phyloP scores from a whole-genome alignment of 768 basidiomycete species.

The Pleurotus giganteus region DNA sequence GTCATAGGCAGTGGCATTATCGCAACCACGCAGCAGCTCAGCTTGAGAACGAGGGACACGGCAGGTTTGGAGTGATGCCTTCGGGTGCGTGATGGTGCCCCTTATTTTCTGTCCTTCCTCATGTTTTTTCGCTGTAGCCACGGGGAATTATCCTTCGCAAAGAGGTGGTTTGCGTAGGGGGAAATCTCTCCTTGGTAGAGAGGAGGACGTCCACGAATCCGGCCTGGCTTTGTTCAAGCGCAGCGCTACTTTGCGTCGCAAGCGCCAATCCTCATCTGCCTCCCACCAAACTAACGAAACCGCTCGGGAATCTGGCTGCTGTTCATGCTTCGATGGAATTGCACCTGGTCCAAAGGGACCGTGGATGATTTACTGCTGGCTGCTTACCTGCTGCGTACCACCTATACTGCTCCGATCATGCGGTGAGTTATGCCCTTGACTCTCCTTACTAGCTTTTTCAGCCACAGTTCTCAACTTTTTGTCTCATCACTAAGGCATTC shows the following conservation, averaged over 20 bases:
- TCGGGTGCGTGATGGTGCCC: slow-evolving; percentile 60
- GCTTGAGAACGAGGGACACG: slow-evolving; percentile 65
- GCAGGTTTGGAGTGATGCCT: slow-evolving; percentile 68
- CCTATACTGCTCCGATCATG: slow-evolving; percentile 70
- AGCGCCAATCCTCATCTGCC: slow-evolving; percentile 47
- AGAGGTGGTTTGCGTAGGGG: slow-evolving; percentile 69
- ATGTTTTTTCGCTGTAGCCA: slow-evolving; percentile 40
- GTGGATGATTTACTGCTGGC: slow-evolving; percentile 94
- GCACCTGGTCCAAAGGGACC: slow-evolving; percentile 87
- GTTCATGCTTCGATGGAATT: slow-evolving; percentile 50
- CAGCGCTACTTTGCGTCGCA: slow-evolving; percentile 75
- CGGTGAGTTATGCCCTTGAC: slow-evolving; percentile 48
- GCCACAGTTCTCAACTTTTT: not conserved
- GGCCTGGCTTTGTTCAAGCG: slow-evolving; percentile 92
- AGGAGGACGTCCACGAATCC: slow-evolving; percentile 89
- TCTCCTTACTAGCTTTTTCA: not conserved
- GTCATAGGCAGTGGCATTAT: slow-evolving; percentile 94
- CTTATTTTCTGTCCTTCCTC: slow-evolving; percentile 14
- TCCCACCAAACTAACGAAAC: slow-evolving; percentile 33
- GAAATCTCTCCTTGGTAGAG: slow-evolving; percentile 84
- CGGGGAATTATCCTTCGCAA: slow-evolving; percentile 71
- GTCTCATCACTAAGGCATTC: slow-evolving; percentile 56
- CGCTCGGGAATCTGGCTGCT: slow-evolving; percentile 45
- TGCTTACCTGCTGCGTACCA: slow-evolving; percentile 85
- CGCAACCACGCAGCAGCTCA: slow-evolving; percentile 74